These are phyloP conservation scores for Phytophthora boehmeriae DNA, from an alignment of 352 stramenopile species.

Conservation along the genomic window DNA sequence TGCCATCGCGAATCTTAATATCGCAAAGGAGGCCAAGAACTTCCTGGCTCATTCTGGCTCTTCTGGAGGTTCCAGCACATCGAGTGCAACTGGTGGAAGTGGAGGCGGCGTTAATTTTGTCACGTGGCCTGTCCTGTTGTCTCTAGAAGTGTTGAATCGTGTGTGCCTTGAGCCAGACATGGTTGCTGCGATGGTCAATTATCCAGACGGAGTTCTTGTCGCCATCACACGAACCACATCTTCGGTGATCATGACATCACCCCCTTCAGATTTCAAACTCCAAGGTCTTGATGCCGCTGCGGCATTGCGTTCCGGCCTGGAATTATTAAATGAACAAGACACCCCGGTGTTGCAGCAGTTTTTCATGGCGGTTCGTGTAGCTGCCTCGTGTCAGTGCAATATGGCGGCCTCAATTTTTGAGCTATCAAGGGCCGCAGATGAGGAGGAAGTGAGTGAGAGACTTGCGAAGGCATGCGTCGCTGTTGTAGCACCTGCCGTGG, in stretches of 20 bases:
- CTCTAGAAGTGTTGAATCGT: slow-evolving; percentile 83
- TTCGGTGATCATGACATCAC: slow-evolving; percentile 83
- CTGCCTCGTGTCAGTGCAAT: slow-evolving; percentile 75
- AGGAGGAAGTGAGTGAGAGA: slow-evolving; percentile 49
- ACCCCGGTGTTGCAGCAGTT: slow-evolving; percentile 77
- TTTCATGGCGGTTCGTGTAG: slow-evolving; percentile 80
- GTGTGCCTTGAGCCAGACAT: slow-evolving; percentile 70
- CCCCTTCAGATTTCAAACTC: slow-evolving; percentile 69
- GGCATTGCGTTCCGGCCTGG: slow-evolving; percentile 64
- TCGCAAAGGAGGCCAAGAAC: slow-evolving; percentile 63
- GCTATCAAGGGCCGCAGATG: slow-evolving; percentile 55
- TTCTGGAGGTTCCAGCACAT: slow-evolving; percentile 24
- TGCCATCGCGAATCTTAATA: slow-evolving; percentile 38
- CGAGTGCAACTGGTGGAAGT: slow-evolving; percentile 8
- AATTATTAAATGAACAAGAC: slow-evolving; percentile 86
- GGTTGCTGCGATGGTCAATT: slow-evolving; percentile 72
- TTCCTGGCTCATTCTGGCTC: slow-evolving; percentile 59
- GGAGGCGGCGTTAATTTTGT: slow-evolving; percentile 67
- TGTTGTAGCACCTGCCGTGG: slow-evolving; percentile 66
- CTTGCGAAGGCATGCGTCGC: slow-evolving; percentile 67
- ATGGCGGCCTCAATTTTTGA: slow-evolving; percentile 79
- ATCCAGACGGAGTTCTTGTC: slow-evolving; percentile 57
- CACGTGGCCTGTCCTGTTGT: slow-evolving; percentile 82
- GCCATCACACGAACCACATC: slow-evolving; percentile 67
- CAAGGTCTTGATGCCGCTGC: slow-evolving; percentile 44